Percentiles rank a stretch among this genome's conserved stretches.
These are phyloP conservation scores for Phytophthora meadii DNA, from an alignment of 352 stramenopile genomes.

Conservation along the genomic window DNA sequence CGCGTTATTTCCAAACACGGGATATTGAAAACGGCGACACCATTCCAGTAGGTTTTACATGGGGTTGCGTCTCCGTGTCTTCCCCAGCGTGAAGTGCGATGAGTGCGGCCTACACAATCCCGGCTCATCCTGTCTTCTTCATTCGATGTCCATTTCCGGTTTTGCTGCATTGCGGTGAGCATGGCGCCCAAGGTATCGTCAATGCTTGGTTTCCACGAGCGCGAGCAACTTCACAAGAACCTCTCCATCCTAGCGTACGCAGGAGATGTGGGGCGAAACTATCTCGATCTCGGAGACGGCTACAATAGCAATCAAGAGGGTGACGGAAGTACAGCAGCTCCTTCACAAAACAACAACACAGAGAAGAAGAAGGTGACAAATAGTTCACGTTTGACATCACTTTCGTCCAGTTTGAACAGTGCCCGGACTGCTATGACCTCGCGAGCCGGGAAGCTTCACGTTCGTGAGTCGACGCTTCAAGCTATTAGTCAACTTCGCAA, in stretches of 20 bases:
- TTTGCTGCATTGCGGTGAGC: constrained; percentile 19
- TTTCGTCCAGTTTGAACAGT: constrained; percentile 31
- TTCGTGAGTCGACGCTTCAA: constrained; percentile 32
- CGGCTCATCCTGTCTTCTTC: not conserved
- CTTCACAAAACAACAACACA: not conserved
- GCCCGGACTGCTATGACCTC: constrained; percentile 18
- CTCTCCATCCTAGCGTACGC: constrained; percentile 36
- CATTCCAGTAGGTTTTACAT: constrained; percentile 2
- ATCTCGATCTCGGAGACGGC: constrained; percentile 28
- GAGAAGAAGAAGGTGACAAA: constrained; percentile 4
- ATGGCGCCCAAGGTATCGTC: constrained; percentile 37
- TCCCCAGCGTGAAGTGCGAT: constrained; percentile 6
- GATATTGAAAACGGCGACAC: not conserved
- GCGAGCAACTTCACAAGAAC: constrained; percentile 33
- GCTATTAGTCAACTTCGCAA: constrained; percentile 34
- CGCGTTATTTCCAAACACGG: constrained; percentile 3
- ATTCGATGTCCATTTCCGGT: constrained; percentile 17
- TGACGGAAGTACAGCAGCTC: not conserved
- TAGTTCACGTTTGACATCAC: constrained; percentile 19
- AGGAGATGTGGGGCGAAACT: constrained; percentile 34
- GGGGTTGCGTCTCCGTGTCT: constrained; percentile 8
- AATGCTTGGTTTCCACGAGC: constrained; percentile 27
- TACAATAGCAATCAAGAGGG: constrained; percentile 14
- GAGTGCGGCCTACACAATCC: constrained; percentile 5
- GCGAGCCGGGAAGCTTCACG: constrained; percentile 31